phyloP scores from a whole-genome alignment of 78 protist species.

The Cyanophora paradoxa region DNA sequence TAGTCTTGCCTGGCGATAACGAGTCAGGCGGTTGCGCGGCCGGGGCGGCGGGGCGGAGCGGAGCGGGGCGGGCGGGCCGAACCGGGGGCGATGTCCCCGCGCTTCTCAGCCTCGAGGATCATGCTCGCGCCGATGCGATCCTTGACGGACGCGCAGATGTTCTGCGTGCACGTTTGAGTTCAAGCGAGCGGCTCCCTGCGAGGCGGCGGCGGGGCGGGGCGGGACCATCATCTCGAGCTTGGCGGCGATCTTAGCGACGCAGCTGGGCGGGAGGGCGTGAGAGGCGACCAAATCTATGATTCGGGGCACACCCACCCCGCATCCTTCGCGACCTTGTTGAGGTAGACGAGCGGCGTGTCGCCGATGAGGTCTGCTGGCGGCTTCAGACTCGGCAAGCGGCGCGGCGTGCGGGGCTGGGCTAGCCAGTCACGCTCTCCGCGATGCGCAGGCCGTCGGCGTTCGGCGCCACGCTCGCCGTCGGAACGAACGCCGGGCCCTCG shows the following conservation, averaged over 20 bases:
- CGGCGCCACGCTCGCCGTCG: too few relatives aligned
- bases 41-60: too few relatives aligned
- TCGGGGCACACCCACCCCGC: slow-evolving; percentile 17
- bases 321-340: slow-evolving; percentile 53
- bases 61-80: background rate
- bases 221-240: slow-evolving; percentile 55
- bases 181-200: too few relatives aligned
- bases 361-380: slow-evolving; percentile 85
- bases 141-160: slow-evolving; percentile 25
- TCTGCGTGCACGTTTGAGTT: background rate
- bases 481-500: too few relatives aligned
- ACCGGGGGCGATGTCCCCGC: slow-evolving; percentile 13
- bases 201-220: background rate
- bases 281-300: background rate
- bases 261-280: background rate
- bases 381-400: too few relatives aligned
- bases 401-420: too few relatives aligned
- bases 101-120: slow-evolving; percentile 79
- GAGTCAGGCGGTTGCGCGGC: too few relatives aligned
- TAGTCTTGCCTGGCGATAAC: slow-evolving; percentile 19
- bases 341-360: slow-evolving; percentile 86
- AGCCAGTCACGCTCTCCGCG: too few relatives aligned
- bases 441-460: too few relatives aligned
- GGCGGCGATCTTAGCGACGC: slow-evolving; percentile 7
- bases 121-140: slow-evolving; percentile 77